A percentile compares a stretch with the other conserved stretches of the same genome.
These are phyloP conservation scores for Malbranchea zuffiana DNA, from an alignment of 2,329 filamentous ascomycete genomes.

Conservation along the genomic window DNA sequence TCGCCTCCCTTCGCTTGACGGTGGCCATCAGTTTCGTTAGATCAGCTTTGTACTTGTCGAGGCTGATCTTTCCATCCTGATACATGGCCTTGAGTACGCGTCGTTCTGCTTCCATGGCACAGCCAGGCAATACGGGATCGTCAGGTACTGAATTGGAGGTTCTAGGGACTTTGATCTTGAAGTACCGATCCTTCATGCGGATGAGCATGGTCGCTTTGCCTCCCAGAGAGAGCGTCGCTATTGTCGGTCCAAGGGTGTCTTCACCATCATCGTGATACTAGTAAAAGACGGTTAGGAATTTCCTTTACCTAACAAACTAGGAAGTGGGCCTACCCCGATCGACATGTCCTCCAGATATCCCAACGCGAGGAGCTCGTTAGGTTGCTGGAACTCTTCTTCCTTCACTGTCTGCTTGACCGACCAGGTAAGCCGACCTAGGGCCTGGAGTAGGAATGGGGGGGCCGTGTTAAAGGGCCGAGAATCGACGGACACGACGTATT, in stretches of 20 bases:
- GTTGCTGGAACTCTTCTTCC: conserved; percentile 25
- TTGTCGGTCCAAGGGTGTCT: conserved; percentile 43
- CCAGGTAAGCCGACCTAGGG: conserved; percentile 44
- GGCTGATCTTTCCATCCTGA: conserved; percentile 15
- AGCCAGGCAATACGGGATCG: conserved; percentile 26
- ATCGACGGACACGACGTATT: conserved; percentile 44
- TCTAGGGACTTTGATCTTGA: conserved; percentile 8
- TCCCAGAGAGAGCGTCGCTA: conserved; percentile 46
- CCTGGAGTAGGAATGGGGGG: conserved; percentile 32
- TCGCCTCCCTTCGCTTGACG: conserved; percentile 19
- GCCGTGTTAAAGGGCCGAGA: conserved; percentile 35
- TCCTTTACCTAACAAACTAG: too few species aligned
- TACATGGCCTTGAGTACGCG: conserved; percentile 18
- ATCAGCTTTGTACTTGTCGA: conserved; percentile 16
- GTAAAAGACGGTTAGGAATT: too few species aligned
- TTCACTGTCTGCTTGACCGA: conserved; percentile 35
- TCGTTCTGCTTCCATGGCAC: conserved; percentile 19
- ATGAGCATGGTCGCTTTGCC: conserved; percentile 42
- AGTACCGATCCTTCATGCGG: conserved; percentile 45
- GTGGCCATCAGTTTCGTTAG: conserved; percentile 22
- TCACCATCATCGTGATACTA: conserved; percentile 52
- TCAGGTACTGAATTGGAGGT: conserved; percentile 10
- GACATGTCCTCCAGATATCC: conserved; percentile 47
- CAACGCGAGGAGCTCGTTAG: conserved; percentile 47
- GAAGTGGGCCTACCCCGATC: conserved; percentile 38